phyloP scores from a whole-genome alignment of 257 asterid genomes.

The Forsythia viridissima region DNA sequence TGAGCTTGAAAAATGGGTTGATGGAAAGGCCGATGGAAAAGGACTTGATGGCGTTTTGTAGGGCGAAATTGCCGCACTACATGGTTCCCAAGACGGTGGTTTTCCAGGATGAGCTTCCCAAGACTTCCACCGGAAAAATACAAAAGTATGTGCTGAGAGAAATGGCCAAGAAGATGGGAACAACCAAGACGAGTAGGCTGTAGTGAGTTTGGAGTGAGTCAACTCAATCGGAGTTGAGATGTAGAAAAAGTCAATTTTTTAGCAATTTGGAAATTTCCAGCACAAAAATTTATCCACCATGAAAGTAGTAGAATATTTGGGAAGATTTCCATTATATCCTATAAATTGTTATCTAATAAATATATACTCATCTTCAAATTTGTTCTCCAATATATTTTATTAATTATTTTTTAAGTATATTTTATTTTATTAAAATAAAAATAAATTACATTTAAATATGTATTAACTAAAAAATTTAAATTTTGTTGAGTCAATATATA shows the following conservation, averaged over 20 bases:
- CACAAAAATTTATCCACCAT: no score
- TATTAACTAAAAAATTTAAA: no score
- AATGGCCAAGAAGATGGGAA: slow-evolving; percentile 49
- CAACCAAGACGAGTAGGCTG: slow-evolving; percentile 38
- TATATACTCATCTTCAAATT: no score
- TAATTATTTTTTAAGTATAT: no score
- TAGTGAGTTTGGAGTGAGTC: slow-evolving; percentile 19
- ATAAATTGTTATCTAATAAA: no score
- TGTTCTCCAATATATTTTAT: no score
- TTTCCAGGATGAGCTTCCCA: slow-evolving; percentile 64
- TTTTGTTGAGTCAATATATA: no score
- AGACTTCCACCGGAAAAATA: slow-evolving; percentile 79
- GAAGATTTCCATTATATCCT: no score
- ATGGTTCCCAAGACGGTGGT: slow-evolving; percentile 80
- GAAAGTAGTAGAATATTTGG: no score
- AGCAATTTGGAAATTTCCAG: neutral
- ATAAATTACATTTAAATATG: no score
- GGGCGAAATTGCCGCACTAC: slow-evolving; percentile 52
- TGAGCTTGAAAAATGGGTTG: slow-evolving; percentile 55
- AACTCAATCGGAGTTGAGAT: neutral
- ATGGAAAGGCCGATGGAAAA: slow-evolving; percentile 46
- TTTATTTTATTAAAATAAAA: no score
- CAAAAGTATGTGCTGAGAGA: slow-evolving; percentile 72
- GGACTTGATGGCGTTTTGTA: slow-evolving; percentile 53
- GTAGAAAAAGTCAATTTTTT: neutral